Percentiles rank a stretch among this genome's conserved stretches.
These are phyloP conservation scores for Mycena haematopus DNA, from an alignment of 768 basidiomycete species.

Conservation along the genomic window DNA sequence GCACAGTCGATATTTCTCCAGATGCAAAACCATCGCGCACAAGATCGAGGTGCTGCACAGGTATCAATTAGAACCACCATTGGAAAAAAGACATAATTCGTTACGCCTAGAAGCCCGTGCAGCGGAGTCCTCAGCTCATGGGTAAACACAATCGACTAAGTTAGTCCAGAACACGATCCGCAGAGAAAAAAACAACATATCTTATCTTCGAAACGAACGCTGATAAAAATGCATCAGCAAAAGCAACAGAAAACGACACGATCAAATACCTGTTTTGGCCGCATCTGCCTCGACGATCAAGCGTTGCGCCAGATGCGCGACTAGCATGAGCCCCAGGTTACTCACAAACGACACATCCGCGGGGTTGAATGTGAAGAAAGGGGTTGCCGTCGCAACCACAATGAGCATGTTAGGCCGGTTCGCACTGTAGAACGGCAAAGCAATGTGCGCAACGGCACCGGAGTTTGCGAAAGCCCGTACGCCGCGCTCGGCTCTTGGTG, in stretches of 20 bases:
- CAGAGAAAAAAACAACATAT: slow-evolving; percentile 9
- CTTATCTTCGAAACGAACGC: slow-evolving; percentile 26
- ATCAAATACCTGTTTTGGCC: slow-evolving; percentile 18
- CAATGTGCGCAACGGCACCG: slow-evolving; percentile 16
- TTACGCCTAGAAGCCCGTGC: slow-evolving; percentile 23
- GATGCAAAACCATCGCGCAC: slow-evolving; percentile 13
- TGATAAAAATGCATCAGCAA: neutral
- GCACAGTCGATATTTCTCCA: slow-evolving; percentile 7
- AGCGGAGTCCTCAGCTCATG: slow-evolving; percentile 28
- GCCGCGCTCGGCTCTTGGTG: neutral
- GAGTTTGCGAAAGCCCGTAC: neutral
- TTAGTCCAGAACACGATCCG: neutral
- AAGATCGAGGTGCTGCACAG: slow-evolving; percentile 18
- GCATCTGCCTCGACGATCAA: slow-evolving; percentile 21
- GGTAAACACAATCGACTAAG: slow-evolving; percentile 1
- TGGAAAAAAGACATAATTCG: neutral
- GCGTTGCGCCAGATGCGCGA: slow-evolving; percentile 16
- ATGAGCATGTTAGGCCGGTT: slow-evolving; percentile 24
- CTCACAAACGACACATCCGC: slow-evolving; percentile 18
- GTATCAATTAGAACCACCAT: neutral
- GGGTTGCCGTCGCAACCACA: slow-evolving; percentile 19
- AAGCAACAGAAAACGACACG: neutral
- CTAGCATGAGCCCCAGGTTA: slow-evolving; percentile 18
- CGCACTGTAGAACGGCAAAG: slow-evolving; percentile 21
- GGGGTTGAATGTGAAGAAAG: slow-evolving; percentile 13